phyloP scores from a whole-genome alignment of 768 basidiomycete species.

The Boletus sp. region DNA sequence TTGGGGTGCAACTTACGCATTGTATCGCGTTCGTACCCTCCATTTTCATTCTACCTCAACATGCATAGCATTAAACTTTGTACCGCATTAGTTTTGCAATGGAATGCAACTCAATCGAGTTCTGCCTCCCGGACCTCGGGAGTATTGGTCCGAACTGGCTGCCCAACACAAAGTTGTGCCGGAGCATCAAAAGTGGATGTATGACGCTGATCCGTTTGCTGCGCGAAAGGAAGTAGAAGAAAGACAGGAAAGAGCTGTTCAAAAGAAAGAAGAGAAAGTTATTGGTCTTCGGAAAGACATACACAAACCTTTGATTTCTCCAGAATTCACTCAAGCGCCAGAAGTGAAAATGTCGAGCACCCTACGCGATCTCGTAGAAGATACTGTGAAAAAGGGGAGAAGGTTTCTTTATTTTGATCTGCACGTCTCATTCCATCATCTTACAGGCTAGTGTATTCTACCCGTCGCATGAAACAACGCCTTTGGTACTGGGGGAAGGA shows the following conservation, averaged over 20 bases:
- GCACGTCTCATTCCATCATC: not conserved
- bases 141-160: constrained; percentile 82
- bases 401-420: not conserved
- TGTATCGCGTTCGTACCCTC: constrained; percentile 71
- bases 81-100: constrained; percentile 62
- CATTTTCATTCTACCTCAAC: not conserved
- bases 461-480: constrained; percentile 37
- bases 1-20: constrained; percentile 84
- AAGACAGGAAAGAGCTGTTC: constrained; percentile 55
- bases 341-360: constrained; percentile 82
- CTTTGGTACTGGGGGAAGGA: constrained; percentile 40
- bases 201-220: constrained; percentile 80
- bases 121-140: constrained; percentile 79
- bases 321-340: constrained; percentile 46
- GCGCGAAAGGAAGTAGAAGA: constrained; percentile 65
- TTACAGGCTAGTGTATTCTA: constrained; percentile 50
- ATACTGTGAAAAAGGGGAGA: constrained; percentile 69
- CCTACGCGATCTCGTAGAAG: constrained; percentile 78
- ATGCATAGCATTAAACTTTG: constrained; percentile 12
- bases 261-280: constrained; percentile 40
- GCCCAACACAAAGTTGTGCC: constrained; percentile 64
- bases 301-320: constrained; percentile 21
- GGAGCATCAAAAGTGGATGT: constrained; percentile 81
- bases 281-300: constrained; percentile 10
- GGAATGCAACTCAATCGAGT: constrained; percentile 67